Base-by-base conservation (phyloP, 805 yeast species). In the Zygosaccharomyces lentus region DNA sequence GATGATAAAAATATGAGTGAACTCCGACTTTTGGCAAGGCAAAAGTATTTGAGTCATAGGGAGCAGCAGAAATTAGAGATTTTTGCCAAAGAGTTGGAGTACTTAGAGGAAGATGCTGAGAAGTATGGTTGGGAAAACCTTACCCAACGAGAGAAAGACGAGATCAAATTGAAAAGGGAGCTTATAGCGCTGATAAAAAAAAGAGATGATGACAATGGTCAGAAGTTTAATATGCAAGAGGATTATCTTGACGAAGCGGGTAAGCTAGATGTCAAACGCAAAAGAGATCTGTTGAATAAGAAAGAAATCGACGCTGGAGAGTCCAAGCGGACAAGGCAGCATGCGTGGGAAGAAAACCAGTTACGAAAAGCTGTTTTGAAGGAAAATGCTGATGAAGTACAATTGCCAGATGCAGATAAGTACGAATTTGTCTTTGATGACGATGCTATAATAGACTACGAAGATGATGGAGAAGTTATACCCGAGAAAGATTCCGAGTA, bases 351-450 rank as follows among this genome's bases (percentile, higher is more conserved):
- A 41, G 68, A 66, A 25, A 61, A 61, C 23, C 66, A 63, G 41
- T 27, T 66, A 9, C 51, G 49, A 31, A 54, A 57, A 24, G 64
- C 68, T 12, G 55, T 60, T 3, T 46, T 47, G 17, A 49, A 47
- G 15, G 48, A 41, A 1, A 54, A 53, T 25, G 37, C 47, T 4
- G 65, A 65, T 49, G 63, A 61, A 7, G 62, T 64, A 13, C 34
- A 49, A 12, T 51, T 65, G 16, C 50, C 56, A 9, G 58, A 53
- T 9, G 52, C 66, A 8, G 70, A 72, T 7, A 63, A 78, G 34
- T 87, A 84, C 57, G 95, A 85, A 9, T 87, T 73, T 66, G 91
- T 87, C 0, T 84, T 84, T 64, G 93, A 87, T 60, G 75, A 76
- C 36, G 69, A 78, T 0, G 87, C 84, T 46, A 70, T 72, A 47